Percentiles rank a stretch among this genome's conserved stretches.
Conservation (phyloP, 176 grass and related monocot species). For the Aegilops sharonensis region DNA sequence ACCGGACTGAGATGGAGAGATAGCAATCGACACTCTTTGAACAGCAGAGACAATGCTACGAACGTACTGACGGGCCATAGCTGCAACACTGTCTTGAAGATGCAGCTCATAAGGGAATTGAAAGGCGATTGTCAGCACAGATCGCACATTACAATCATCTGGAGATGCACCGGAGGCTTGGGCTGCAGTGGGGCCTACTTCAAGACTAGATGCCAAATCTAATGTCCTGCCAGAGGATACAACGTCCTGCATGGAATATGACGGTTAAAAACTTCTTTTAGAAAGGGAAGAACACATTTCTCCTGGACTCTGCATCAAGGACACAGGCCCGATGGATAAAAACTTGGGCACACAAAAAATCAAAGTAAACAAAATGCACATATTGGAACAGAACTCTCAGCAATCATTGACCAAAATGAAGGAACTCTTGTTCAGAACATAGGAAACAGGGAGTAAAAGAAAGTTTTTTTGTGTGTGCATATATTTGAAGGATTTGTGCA, state of each 20-base stretch:
- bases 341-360: neutral
- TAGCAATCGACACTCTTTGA: conserved; percentile 87
- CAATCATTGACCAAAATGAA: neutral
- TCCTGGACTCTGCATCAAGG: neutral
- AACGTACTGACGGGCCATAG: conserved; percentile 90
- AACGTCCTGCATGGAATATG: conserved; percentile 48
- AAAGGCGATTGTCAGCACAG: conserved; percentile 89
- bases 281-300: neutral
- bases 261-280: conserved; percentile 20
- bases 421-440: neutral
- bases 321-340: conserved; percentile 8
- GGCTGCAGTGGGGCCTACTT: conserved; percentile 59
- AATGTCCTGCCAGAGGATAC: conserved; percentile 67
- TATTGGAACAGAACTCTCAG: neutral
- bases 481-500: neutral
- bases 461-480: neutral
- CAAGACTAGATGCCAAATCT: conserved; percentile 88
- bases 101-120: conserved; percentile 91
- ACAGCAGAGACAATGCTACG: conserved; percentile 88
- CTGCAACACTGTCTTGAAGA: conserved; percentile 80
- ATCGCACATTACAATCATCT: conserved; percentile 62
- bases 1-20: conserved; percentile 63
- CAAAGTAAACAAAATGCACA: neutral
- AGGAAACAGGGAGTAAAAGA: neutral
- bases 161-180: conserved; percentile 46